Conservation (phyloP, 192 early-diverging fungal species). For the Cladochytrium replicatum region DNA sequence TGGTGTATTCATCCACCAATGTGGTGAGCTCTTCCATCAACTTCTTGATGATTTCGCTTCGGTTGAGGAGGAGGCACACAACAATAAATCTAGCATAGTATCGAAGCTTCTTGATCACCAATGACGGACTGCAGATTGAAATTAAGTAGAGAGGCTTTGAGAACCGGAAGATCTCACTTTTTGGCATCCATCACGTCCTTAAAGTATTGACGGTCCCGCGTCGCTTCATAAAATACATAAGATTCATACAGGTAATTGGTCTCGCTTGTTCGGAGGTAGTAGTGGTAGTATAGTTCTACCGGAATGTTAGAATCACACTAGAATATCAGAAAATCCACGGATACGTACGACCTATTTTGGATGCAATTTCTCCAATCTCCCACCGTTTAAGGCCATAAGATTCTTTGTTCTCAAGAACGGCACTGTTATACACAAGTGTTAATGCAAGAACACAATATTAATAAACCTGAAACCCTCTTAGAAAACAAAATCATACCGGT, state of each 20-base stretch:
- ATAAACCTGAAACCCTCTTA: conserved; percentile 1
- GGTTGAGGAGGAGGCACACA: conserved; percentile 80
- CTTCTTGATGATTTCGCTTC: conserved; percentile 64
- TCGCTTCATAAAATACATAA: conserved; percentile 92
- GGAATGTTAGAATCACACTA: conserved; percentile 1
- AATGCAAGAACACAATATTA: not conserved
- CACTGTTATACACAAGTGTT: conserved; percentile 28
- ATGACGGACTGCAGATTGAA: conserved; percentile 50
- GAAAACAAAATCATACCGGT: conserved; percentile 49
- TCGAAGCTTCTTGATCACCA: conserved; percentile 95
- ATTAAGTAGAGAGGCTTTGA: not conserved
- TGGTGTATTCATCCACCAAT: conserved; percentile 81
- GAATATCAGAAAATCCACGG: conserved; percentile 9
- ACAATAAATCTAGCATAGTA: conserved; percentile 98
- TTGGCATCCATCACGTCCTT: conserved; percentile 86
- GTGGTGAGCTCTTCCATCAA: conserved; percentile 75
- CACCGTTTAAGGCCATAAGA: conserved; percentile 91
- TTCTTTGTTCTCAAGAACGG: conserved; percentile 75
- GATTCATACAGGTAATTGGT: conserved; percentile 94
- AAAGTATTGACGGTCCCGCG: conserved; percentile 89
- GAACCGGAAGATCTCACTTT: conserved; percentile 46
- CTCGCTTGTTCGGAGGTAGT: conserved; percentile 79
- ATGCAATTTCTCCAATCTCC: conserved; percentile 97
- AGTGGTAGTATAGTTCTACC: conserved; percentile 42
- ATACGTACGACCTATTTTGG: conserved; percentile 91